Base-by-base conservation (phyloP, 2,329 filamentous ascomycete species). In the Epichloe hybrida region DNA sequence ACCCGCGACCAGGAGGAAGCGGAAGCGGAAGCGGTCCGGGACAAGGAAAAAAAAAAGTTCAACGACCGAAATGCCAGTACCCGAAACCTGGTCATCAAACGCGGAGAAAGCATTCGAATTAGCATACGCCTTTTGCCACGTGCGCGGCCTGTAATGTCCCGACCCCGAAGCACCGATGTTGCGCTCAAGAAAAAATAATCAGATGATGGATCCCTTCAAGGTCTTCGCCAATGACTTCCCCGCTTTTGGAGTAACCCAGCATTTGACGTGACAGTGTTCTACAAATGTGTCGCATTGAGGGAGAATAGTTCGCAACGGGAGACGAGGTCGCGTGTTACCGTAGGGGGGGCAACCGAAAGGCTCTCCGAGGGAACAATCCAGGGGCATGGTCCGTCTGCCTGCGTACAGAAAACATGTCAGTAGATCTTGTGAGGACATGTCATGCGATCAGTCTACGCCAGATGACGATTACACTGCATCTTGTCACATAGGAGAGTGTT, bases 381-480 rank as follows among this genome's bases (percentile, higher is more conserved):
- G 44, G 43, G 31, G 44, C 31, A 23, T 17, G 17, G 34, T 17
- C 31, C 27, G 17, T 8, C 35, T 11, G 21, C 5, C 21, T 36
- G n/a, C 34, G 49, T 38, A 12, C 15, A 3, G 21, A n/a, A n/a
- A 48, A 9, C 36, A 20, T 21, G 6, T 11, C 23, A 15, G 15
- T 35, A 40, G 39, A 48, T 51, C 44, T 48, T 13, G 45, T 7
- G 40, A 21, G 34, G 21, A 48, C 34, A 44, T 48, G 45, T 44
- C 34, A 44, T 48, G 50, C 50, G 46, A 35, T 27, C 45, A 39
- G 20, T n/a, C 42, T 13, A 21, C 43, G 39, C 6, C n/a, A 34
- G 45, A 48, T 48, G 31, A 36, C 12, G 21, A 51, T 48, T 39
- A 38, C 50, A 48, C 50, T 38, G 23, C 45, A 41, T 51, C 3